phyloP scores from a whole-genome alignment of 1,284 basidiomycete genomes.

The Sanguinoderma infundibulare region DNA sequence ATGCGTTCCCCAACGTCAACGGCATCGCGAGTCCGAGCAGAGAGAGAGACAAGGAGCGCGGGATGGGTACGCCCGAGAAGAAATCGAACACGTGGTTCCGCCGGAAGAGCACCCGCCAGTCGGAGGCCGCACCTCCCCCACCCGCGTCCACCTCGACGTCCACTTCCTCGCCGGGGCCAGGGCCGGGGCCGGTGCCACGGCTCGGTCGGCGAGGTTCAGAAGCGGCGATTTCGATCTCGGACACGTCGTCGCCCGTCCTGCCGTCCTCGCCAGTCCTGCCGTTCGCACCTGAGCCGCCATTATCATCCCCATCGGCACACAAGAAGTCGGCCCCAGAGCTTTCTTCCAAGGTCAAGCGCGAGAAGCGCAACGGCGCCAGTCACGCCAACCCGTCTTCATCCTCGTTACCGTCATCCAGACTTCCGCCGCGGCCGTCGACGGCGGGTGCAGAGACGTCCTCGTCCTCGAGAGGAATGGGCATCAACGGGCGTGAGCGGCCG shows the following conservation, averaged over 20 bases:
- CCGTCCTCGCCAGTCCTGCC: slow-evolving; percentile 13
- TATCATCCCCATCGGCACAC: slow-evolving; percentile 21
- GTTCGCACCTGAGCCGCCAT: slow-evolving; percentile 6
- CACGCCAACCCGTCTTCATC: too few species aligned
- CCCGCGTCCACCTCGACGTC: slow-evolving; percentile 17
- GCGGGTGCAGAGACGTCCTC: slow-evolving; percentile 26
- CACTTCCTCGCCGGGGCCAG: slow-evolving; percentile 15
- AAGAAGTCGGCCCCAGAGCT: slow-evolving; percentile 34
- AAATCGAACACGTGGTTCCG: slow-evolving; percentile 61
- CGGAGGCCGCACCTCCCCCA: slow-evolving; percentile 11
- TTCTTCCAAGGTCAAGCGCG: slow-evolving; percentile 15
- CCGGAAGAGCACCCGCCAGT: slow-evolving; percentile 42
- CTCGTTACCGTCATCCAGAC: slow-evolving; percentile 5
- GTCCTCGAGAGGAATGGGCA: slow-evolving; percentile 4
- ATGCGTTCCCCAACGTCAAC: slow-evolving; percentile 23
- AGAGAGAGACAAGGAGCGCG: slow-evolving; percentile 39
- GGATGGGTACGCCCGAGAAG: slow-evolving; percentile 46
- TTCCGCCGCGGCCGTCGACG: slow-evolving; percentile 32
- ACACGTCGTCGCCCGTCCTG: slow-evolving; percentile 6
- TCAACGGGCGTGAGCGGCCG: slow-evolving; percentile 19
- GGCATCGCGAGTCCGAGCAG: slow-evolving; percentile 27
- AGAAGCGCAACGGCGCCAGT: slow-evolving; percentile 19
- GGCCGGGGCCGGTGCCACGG: too few species aligned
- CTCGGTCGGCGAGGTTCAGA: slow-evolving; percentile 28
- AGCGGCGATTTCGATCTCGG: slow-evolving; percentile 13